These are phyloP conservation scores for Citrus glauca DNA, from an alignment of 345 rosid genomes.

Conservation along the genomic window DNA sequence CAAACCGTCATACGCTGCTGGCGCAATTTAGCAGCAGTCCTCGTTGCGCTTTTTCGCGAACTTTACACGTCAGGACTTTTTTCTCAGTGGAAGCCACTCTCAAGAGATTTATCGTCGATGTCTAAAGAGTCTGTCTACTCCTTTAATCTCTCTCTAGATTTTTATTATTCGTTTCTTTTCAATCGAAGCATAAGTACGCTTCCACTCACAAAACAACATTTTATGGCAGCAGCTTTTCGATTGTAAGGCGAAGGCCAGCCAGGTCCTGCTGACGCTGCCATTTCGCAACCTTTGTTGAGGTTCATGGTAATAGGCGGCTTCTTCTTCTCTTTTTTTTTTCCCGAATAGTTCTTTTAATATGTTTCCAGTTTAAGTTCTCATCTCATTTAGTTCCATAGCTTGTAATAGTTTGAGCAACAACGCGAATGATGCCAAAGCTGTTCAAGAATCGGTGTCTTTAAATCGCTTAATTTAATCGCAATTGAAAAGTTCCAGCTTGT, in stretches of 20 bases:
- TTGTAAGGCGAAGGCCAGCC: conserved; percentile 2
- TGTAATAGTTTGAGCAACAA: not conserved
- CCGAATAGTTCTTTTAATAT: not conserved
- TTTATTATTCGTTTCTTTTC: not conserved
- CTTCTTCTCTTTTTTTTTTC: not conserved
- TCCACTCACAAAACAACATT: not conserved
- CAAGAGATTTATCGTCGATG: not conserved
- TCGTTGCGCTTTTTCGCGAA: not conserved
- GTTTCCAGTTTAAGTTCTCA: not conserved
- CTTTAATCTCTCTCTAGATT: not conserved
- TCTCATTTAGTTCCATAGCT: not conserved
- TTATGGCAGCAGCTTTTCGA: not conserved
- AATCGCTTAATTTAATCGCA: not conserved
- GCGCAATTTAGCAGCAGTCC: not conserved
- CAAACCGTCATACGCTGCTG: not conserved
- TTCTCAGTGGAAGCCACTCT: not conserved
- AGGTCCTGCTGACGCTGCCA: not conserved
- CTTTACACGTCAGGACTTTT: not conserved
- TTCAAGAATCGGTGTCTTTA: not conserved
- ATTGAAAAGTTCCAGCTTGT: not conserved
- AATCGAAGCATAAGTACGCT: not conserved
- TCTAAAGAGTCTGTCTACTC: too few species aligned
- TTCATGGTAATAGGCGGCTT: not conserved
- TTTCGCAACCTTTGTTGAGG: not conserved
- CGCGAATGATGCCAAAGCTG: not conserved